Percentiles rank a stretch among this genome's conserved stretches.
Evolutionary conservation across 768 basidiomycete species (phyloP).

Genomic region (Mrakia blollopis): DNA sequence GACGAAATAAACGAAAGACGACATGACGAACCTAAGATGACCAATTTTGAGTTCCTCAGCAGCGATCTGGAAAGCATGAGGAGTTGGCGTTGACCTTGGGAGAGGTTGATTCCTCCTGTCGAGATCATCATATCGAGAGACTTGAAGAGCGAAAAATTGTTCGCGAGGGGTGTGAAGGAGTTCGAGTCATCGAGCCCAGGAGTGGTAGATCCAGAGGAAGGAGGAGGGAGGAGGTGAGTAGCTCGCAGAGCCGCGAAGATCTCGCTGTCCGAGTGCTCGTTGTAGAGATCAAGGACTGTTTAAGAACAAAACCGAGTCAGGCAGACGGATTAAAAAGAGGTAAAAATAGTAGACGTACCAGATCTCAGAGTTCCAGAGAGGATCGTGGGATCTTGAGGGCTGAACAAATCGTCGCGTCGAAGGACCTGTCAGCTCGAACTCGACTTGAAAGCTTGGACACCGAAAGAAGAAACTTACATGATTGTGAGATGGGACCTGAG

Average conservation of each 20-base stretch:
- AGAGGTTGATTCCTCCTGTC: constrained; percentile 37
- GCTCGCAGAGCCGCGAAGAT: constrained; percentile 40
- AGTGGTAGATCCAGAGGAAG: background rate
- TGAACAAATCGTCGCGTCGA: background rate
- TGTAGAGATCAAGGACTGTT: constrained; percentile 42
- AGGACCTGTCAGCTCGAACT: background rate
- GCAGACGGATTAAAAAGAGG: background rate
- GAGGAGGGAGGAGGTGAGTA: constrained; percentile 37
- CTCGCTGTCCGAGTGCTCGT: constrained; percentile 33
- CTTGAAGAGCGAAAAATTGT: background rate
- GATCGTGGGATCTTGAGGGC: constrained; percentile 42
- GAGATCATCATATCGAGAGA: background rate
- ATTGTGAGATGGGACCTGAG: constrained; percentile 41
- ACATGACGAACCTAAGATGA: constrained; percentile 38
- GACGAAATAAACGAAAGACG: background rate
- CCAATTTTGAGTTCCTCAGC: constrained; percentile 40
- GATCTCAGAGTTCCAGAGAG: constrained; percentile 38
- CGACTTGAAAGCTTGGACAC: too few relatives aligned
- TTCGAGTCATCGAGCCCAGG: constrained; percentile 2
- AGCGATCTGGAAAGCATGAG: constrained; percentile 43
- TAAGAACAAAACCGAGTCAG: background rate
- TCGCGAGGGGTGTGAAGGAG: constrained; percentile 33
- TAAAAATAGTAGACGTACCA: background rate
- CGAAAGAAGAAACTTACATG: constrained; percentile 31
- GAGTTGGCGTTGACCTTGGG: constrained; percentile 43